Evolutionary conservation across 2,329 filamentous ascomycete genomes (phyloP), one percentile per base, ranked within the genome.

Genomic region (Cercospora berteroae): DNA sequence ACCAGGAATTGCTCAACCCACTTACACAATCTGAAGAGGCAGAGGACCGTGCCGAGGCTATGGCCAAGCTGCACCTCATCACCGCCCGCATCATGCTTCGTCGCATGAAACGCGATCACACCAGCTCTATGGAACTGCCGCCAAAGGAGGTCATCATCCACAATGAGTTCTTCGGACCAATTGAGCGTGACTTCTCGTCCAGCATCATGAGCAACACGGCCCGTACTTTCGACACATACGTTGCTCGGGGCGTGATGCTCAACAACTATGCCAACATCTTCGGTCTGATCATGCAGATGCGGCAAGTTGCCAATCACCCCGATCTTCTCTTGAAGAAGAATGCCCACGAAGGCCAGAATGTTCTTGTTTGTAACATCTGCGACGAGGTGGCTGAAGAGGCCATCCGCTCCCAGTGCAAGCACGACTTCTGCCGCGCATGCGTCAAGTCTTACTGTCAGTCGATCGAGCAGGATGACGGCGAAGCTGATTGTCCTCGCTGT

Each of bases 231-330:
- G 92, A 98, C 76, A 98, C 94, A 0, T 99, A 98, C 72, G 95
- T 98, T 42, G 90, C 93, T 18, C 92, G 93, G 70, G 94, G 93
- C 82, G 94, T 98, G 20, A 88, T 99, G 80, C 86, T 99, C 61
- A 85, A 98, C 83, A 97, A 97, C 77, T 98, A 98, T 74, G 95
- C 95, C 82, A 99, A 99, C 78, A 98, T 99, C 71, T 99, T 99
- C 75, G 94, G 94, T 76, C 86, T 99, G 64, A 97, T 99, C 76
- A 98, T 98, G 93, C 94, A 97, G 79, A 98, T 99, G 94, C 90
- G 95, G 64, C 95, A 99, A 81, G 92, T 97, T 27, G 93, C 95
- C 7, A 95, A 99, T 72, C 95, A 99, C 77, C 95, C 95, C 0
- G 95, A 99, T 80, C 81, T 99, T 39, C 91, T 99, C 59, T 81